These are phyloP conservation scores for Lophiotrema nucula DNA, from an alignment of 495 filamentous ascomycete genomes.

Conservation along the genomic window DNA sequence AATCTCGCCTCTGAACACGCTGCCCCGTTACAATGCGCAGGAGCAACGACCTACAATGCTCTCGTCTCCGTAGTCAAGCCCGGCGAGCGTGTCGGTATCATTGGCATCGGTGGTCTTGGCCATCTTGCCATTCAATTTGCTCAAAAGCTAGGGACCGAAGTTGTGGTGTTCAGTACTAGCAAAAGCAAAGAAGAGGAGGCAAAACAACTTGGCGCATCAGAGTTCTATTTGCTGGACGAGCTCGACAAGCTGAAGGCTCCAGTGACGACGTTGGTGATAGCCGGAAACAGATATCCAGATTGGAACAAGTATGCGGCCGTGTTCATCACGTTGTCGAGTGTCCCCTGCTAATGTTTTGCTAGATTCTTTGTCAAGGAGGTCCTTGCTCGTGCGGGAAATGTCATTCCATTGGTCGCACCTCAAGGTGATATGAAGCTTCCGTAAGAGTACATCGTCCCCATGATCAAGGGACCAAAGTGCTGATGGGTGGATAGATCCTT, in stretches of 20 bases:
- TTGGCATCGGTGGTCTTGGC: constrained; percentile 63
- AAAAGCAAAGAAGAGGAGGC: constrained; percentile 41
- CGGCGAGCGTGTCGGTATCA: constrained; percentile 56
- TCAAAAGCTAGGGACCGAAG: constrained; percentile 37
- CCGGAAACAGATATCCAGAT: constrained; percentile 36
- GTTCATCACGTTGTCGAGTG: not conserved
- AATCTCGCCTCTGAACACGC: constrained; percentile 20
- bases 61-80: constrained; percentile 47
- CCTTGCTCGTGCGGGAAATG: constrained; percentile 21
- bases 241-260: constrained; percentile 34
- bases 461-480: too few species aligned
- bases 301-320: constrained; percentile 25
- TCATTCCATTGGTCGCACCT: constrained; percentile 24
- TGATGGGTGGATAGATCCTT: constrained; percentile 10
- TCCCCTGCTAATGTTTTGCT: not conserved
- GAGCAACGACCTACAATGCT: constrained; percentile 46
- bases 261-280: constrained; percentile 36
- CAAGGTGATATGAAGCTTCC: constrained; percentile 14
- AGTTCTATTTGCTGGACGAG: constrained; percentile 40
- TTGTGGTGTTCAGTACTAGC: constrained; percentile 40
- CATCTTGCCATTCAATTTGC: constrained; percentile 58
- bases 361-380: constrained; percentile 31
- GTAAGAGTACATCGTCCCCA: constrained; percentile 19
- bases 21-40: constrained; percentile 33
- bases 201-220: constrained; percentile 37